Evolutionary conservation across 768 basidiomycete species (phyloP).

Genomic region (Daedaleopsis nitida): DNA sequence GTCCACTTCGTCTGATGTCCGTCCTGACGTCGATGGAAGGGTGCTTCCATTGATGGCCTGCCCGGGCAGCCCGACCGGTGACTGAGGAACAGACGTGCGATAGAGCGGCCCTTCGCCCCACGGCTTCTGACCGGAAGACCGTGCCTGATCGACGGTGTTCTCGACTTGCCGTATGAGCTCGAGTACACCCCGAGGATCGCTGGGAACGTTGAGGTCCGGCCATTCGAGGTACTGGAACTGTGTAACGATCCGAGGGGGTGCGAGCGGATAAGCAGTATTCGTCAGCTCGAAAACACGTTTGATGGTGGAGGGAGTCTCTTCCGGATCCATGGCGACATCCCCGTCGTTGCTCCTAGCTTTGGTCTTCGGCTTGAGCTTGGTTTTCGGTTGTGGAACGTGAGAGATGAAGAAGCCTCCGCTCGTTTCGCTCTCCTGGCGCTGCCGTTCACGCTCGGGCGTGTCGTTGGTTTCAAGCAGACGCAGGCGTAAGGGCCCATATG

Average conservation of each 20-base stretch:
- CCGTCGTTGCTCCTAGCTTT: conserved; percentile 5
- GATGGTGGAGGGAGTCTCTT: conserved; percentile 37
- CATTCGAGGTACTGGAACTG: conserved; percentile 94
- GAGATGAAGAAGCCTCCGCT: conserved; percentile 38
- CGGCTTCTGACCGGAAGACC: conserved; percentile 22
- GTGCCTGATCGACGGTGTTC: conserved; percentile 27
- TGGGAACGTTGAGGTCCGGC: conserved; percentile 97
- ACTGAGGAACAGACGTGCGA: conserved; percentile 1
- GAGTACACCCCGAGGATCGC: conserved; percentile 75
- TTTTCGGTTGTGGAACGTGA: conserved; percentile 34
- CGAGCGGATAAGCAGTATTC: conserved; percentile 59
- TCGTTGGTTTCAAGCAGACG: conserved; percentile 52
- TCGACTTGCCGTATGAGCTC: conserved; percentile 75
- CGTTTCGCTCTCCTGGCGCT: conserved; percentile 27
- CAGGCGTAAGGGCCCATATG: conserved; percentile 74
- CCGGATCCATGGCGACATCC: conserved; percentile 9
- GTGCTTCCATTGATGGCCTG: conserved; percentile 6
- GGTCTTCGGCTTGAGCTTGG: conserved; percentile 1
- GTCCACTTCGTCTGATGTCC: conserved; percentile 44
- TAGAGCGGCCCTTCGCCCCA: conserved; percentile 30
- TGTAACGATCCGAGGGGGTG: conserved; percentile 64
- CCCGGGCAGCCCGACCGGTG: not conserved
- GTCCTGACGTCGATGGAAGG: not conserved
- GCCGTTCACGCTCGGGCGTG: conserved; percentile 37
- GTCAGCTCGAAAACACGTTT: conserved; percentile 70